phyloP scores from a whole-genome alignment of 768 basidiomycete species.

The Sporobolomyces pararoseus region DNA sequence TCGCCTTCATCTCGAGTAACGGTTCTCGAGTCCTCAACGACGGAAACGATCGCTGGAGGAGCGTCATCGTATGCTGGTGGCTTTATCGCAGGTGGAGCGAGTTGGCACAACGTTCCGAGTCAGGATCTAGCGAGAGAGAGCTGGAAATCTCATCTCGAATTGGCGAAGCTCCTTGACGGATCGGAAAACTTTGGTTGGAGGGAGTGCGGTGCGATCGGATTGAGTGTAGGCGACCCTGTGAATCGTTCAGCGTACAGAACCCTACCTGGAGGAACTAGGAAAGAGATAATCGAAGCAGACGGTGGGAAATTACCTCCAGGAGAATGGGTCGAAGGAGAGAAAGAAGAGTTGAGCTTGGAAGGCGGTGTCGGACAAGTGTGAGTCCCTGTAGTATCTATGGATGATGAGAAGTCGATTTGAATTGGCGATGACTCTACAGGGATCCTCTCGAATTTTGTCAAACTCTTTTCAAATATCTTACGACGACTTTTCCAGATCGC shows the following conservation, averaged over 20 bases:
- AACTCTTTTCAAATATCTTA: constrained; percentile 11
- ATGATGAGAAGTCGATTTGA: background rate
- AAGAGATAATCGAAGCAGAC: background rate
- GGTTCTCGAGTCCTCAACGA: constrained; percentile 52
- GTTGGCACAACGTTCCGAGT: constrained; percentile 48
- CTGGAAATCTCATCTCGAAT: constrained; percentile 51
- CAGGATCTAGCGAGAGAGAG: constrained; percentile 50
- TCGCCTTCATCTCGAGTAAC: constrained; percentile 49
- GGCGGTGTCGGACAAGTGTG: constrained; percentile 39
- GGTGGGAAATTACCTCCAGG: background rate
- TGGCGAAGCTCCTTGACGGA: constrained; percentile 52
- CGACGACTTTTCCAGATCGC: background rate
- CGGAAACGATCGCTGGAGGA: constrained; percentile 48
- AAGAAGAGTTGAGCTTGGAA: constrained; percentile 20
- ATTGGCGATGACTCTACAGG: background rate
- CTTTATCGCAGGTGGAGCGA: constrained; percentile 55
- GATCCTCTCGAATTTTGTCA: constrained; percentile 34
- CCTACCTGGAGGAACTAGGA: constrained; percentile 28
- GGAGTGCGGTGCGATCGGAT: constrained; percentile 47
- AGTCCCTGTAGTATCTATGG: background rate
- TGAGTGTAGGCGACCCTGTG: constrained; percentile 42
- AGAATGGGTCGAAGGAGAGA: constrained; percentile 29
- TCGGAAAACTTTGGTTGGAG: constrained; percentile 52
- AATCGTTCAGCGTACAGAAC: constrained; percentile 37
- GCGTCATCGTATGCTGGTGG: constrained; percentile 51